Conservation (phyloP, 352 stramenopile species). For the Pythium plurisporium region DNA sequence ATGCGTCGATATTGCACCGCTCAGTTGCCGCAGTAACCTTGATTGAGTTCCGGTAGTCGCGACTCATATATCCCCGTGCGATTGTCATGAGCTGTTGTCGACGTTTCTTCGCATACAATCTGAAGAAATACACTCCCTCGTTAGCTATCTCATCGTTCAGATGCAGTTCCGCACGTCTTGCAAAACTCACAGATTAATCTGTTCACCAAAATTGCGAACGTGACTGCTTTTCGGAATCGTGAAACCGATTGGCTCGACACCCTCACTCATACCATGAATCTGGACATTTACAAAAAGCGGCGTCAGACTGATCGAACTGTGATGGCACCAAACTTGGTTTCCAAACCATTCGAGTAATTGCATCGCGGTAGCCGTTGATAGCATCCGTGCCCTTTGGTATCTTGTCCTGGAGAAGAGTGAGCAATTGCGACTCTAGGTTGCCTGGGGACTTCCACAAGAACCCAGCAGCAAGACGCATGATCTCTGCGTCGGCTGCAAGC, state of each 20-base stretch:
- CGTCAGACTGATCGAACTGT: too few species aligned
- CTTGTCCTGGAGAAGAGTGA: slow-evolving; percentile 56
- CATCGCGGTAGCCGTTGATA: slow-evolving; percentile 46
- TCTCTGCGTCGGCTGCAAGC: slow-evolving; percentile 31
- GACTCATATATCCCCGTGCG: slow-evolving; percentile 48
- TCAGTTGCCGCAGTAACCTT: slow-evolving; percentile 46
- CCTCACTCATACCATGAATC: slow-evolving; percentile 47
- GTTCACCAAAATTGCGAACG: slow-evolving; percentile 47
- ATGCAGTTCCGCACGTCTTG: too few species aligned
- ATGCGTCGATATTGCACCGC: slow-evolving; percentile 50
- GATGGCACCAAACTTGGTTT: too few species aligned
- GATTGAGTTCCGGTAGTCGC: slow-evolving; percentile 59
- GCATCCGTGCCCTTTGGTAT: slow-evolving; percentile 57
- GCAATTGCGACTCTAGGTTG: slow-evolving; percentile 62
- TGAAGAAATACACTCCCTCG: slow-evolving; percentile 22
- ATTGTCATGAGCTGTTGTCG: slow-evolving; percentile 50
- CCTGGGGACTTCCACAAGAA: slow-evolving; percentile 71
- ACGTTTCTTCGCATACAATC: slow-evolving; percentile 67
- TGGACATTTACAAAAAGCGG: too few species aligned
- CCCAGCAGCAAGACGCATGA: slow-evolving; percentile 50
- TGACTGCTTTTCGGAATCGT: slow-evolving; percentile 45
- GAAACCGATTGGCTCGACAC: slow-evolving; percentile 44
- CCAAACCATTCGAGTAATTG: slow-evolving; percentile 37
- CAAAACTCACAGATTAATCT: slow-evolving; percentile 51
- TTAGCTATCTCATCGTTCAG: too few species aligned